A percentile compares a stretch with the other conserved stretches of the same genome.
Conservation (phyloP, 2,329 filamentous ascomycete genomes). For the Colletotrichum costaricense region DNA sequence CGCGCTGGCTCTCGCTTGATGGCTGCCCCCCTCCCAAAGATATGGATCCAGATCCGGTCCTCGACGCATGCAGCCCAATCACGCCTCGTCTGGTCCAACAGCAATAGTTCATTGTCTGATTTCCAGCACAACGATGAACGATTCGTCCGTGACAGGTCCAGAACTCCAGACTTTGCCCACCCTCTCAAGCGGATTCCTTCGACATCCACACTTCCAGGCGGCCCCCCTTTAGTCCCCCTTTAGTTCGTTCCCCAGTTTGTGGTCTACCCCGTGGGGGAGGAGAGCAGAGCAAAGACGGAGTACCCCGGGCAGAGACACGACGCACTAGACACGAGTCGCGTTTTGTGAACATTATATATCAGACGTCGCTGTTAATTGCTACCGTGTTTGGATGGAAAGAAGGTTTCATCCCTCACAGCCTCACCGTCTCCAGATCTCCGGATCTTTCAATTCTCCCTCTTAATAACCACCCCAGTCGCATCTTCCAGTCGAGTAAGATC, state of each 20-base stretch:
- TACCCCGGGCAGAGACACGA: not conserved
- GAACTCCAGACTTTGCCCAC: not conserved
- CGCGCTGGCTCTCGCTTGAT: not conserved
- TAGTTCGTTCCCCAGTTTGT: not conserved
- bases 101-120: not conserved
- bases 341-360: not conserved
- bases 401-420: not conserved
- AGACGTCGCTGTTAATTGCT: not conserved
- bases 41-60: conserved; percentile 6
- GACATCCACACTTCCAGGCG: not conserved
- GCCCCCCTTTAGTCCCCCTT: not conserved
- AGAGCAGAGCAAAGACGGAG: not conserved
- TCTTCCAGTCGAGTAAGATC: not conserved
- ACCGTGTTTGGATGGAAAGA: not conserved
- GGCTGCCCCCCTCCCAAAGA: not conserved
- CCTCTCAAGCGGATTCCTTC: conserved; percentile 2
- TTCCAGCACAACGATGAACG: not conserved
- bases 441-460: not conserved
- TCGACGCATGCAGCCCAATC: conserved; percentile 18
- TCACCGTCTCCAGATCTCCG: not conserved
- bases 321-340: not conserved
- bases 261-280: not conserved
- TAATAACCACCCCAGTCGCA: not conserved
- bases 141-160: conserved; percentile 3
- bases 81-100: not conserved